These are phyloP conservation scores for Syzygium oleosum DNA, from an alignment of 345 rosid species.

Conservation along the genomic window DNA sequence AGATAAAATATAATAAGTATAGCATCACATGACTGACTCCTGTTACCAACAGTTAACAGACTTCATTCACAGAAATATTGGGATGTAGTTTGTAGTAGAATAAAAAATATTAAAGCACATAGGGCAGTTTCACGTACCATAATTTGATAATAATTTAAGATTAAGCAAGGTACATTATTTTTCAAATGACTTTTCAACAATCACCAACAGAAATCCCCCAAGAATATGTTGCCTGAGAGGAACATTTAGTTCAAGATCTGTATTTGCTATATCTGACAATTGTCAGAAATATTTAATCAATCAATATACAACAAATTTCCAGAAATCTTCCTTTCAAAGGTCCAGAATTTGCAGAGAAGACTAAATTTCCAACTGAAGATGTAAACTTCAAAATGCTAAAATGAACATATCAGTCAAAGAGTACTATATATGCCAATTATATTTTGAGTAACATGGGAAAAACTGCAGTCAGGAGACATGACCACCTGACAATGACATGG, in stretches of 20 bases:
- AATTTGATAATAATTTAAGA: background rate
- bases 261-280: background rate
- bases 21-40: background rate
- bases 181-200: background rate
- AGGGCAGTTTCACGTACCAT: background rate
- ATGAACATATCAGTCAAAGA: background rate
- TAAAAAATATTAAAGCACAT: background rate
- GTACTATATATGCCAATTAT: background rate
- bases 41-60: background rate
- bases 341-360: background rate
- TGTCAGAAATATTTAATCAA: background rate
- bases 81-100: background rate
- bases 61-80: background rate
- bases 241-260: background rate
- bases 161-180: background rate
- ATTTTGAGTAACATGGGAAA: background rate
- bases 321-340: background rate
- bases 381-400: background rate
- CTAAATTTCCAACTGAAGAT: background rate
- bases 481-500: slow-evolving; percentile 97
- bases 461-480: background rate
- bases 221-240: background rate
- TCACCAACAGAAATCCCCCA: background rate
- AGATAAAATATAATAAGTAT: background rate
- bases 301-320: background rate